Evolutionary conservation across 305 asterid genomes (phyloP).

Genomic region (Rubia balearica): DNA sequence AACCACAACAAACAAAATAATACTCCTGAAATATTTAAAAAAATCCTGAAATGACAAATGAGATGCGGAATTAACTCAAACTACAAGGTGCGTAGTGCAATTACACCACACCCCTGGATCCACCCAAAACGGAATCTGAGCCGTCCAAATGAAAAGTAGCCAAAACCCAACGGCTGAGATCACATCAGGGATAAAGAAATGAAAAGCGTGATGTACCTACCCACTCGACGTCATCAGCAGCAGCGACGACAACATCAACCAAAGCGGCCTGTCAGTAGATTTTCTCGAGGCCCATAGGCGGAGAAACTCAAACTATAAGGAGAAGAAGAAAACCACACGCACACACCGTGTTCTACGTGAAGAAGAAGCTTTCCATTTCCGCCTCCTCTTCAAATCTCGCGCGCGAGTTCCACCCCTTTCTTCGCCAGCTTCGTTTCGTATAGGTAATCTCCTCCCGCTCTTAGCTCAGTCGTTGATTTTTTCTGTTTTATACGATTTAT

Average conservation of each 20-base stretch:
- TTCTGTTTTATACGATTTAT: not conserved
- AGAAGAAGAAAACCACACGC: not conserved
- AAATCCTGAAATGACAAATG: not conserved
- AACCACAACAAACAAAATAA: not conserved
- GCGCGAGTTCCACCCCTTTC: not conserved
- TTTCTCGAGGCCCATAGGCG: slow-evolving; percentile 36
- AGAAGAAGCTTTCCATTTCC: not conserved
- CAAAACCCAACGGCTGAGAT: not conserved
- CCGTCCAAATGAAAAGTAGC: not conserved
- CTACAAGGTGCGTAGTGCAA: not conserved
- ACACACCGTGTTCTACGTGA: slow-evolving; percentile 12
- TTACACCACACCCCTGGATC: too few relatives aligned
- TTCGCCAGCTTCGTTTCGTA: not conserved
- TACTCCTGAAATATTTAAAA: too few relatives aligned
- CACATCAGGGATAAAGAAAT: not conserved
- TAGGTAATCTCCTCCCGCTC: not conserved
- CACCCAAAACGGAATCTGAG: not conserved
- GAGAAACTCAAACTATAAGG: slow-evolving; percentile 12
- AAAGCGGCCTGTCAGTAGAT: slow-evolving; percentile 18
- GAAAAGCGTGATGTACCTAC: not conserved
- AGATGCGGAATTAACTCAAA: not conserved
- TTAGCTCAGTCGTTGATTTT: not conserved
- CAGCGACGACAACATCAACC: not conserved
- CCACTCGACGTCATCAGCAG: not conserved
- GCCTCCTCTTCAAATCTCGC: slow-evolving; percentile 4